Percentiles rank a stretch among this genome's conserved stretches.
These are phyloP conservation scores for Physcomitrellopsis africana DNA, from an alignment of 225 moss, liverwort and hornwort genomes.

Conservation along the genomic window DNA sequence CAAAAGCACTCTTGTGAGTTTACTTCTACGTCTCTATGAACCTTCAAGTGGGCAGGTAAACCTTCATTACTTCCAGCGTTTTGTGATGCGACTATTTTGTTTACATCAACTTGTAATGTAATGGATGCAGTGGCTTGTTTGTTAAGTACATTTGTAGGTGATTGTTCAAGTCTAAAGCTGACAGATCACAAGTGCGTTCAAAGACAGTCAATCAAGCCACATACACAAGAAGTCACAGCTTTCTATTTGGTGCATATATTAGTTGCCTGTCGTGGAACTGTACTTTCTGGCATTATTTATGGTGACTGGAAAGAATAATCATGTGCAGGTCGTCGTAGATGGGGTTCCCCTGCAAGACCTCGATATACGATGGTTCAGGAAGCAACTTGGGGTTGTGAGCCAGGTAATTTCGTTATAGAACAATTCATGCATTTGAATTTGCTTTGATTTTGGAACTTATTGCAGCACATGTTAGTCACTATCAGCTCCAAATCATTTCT, in stretches of 20 bases:
- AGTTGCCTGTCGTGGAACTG: background rate
- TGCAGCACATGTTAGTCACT: background rate
- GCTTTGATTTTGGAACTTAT: background rate
- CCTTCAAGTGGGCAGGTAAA: slow-evolving; percentile 84
- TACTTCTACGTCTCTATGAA: slow-evolving; percentile 91
- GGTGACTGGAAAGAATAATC: slow-evolving; percentile 21
- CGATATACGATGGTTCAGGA: slow-evolving; percentile 90
- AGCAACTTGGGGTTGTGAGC: slow-evolving; percentile 97
- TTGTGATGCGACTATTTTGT: background rate
- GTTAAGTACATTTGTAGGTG: background rate
- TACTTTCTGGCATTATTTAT: slow-evolving; percentile 21
- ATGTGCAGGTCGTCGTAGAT: slow-evolving; percentile 83
- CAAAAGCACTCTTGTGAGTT: slow-evolving; percentile 89
- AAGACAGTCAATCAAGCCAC: background rate
- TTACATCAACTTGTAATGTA: background rate
- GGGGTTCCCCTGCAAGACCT: slow-evolving; percentile 86
- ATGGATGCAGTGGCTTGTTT: slow-evolving; percentile 3
- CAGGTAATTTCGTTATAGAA: slow-evolving; percentile 57
- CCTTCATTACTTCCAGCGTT: slow-evolving; percentile 3
- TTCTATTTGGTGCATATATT: background rate
- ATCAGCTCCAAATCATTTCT: background rate
- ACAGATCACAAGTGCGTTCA: slow-evolving; percentile 11
- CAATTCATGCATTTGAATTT: background rate
- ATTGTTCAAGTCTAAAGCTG: slow-evolving; percentile 10
- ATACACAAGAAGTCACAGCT: background rate